A percentile compares a stretch with the other conserved stretches of the same genome.
These are phyloP conservation scores for Hericium erinaceus DNA, from an alignment of 768 basidiomycete genomes.

Conservation along the genomic window DNA sequence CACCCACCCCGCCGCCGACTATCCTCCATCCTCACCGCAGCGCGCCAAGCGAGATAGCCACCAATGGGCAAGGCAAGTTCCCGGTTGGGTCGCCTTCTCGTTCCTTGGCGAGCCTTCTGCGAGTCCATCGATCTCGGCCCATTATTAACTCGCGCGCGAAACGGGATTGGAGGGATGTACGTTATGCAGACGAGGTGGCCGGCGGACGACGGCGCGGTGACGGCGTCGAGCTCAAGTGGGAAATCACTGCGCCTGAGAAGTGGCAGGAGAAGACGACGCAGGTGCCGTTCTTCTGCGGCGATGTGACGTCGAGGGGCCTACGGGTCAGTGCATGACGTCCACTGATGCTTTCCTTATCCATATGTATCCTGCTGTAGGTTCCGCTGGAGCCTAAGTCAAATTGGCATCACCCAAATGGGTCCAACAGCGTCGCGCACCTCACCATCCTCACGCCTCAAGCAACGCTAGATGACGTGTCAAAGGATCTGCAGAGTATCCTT, in stretches of 20 bases:
- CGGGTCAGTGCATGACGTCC: conserved; percentile 30
- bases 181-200: conserved; percentile 34
- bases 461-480: conserved; percentile 23
- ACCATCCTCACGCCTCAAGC: conserved; percentile 28
- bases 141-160: conserved; percentile 42
- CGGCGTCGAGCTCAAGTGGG: conserved; percentile 49
- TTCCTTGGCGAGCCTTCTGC: conserved; percentile 42
- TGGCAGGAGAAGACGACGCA: conserved; percentile 18
- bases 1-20: conserved; percentile 42
- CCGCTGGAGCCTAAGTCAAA: conserved; percentile 38
- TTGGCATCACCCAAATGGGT: conserved; percentile 39
- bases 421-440: conserved; percentile 41
- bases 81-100: conserved; percentile 64
- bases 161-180: conserved; percentile 26
- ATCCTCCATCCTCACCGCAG: conserved; percentile 41
- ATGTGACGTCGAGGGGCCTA: conserved; percentile 50
- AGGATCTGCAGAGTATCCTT: conserved; percentile 39
- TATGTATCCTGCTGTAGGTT: conserved; percentile 28
- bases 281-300: conserved; percentile 69
- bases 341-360: background rate
- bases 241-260: conserved; percentile 34
- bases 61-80: conserved; percentile 43
- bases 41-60: conserved; percentile 34
- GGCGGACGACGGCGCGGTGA: conserved; percentile 53
- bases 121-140: conserved; percentile 32